Conservation (phyloP, 306 rosid genomes). For the Quercus wislizeni region DNA sequence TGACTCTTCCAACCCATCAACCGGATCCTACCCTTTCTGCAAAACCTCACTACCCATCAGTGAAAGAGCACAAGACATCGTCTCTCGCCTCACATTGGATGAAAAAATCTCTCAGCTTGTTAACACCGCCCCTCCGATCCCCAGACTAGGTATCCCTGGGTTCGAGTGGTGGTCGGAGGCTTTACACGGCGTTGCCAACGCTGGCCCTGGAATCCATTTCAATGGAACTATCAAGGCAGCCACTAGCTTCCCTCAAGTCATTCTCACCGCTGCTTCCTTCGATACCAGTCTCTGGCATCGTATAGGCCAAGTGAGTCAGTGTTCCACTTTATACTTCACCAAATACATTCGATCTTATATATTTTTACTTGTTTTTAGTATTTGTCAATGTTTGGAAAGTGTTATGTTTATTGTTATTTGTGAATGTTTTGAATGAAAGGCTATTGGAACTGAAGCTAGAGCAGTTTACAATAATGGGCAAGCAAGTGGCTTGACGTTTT, state of each 20-base stretch:
- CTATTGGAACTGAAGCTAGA: constrained; percentile 69
- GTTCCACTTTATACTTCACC: too few relatives aligned
- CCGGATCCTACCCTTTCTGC: constrained; percentile 71
- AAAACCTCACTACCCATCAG: constrained; percentile 48
- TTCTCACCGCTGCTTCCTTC: constrained; percentile 80
- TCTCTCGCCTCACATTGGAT: constrained; percentile 83
- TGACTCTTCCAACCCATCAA: constrained; percentile 60
- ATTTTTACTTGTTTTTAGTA: too few relatives aligned
- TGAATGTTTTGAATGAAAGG: constrained; percentile 26
- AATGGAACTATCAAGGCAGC: constrained; percentile 42
- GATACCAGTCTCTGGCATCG: constrained; percentile 74
- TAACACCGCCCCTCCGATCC: constrained; percentile 74
- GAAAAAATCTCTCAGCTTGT: constrained; percentile 90
- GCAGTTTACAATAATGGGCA: constrained; percentile 81
- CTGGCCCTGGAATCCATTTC: constrained; percentile 55
- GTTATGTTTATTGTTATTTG: background rate
- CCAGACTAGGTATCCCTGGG: constrained; percentile 77
- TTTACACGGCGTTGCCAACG: constrained; percentile 64
- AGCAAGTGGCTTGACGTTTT: constrained; percentile 79
- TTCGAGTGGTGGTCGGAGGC: constrained; percentile 97
- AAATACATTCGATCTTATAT: background rate
- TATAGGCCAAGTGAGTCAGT: constrained; percentile 53
- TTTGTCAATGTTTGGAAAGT: too few relatives aligned
- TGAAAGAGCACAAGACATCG: constrained; percentile 54
- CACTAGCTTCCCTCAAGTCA: constrained; percentile 96